Evolutionary conservation across 202 grass and related monocot genomes (phyloP).

Genomic region (Brachypodium distachyon): DNA sequence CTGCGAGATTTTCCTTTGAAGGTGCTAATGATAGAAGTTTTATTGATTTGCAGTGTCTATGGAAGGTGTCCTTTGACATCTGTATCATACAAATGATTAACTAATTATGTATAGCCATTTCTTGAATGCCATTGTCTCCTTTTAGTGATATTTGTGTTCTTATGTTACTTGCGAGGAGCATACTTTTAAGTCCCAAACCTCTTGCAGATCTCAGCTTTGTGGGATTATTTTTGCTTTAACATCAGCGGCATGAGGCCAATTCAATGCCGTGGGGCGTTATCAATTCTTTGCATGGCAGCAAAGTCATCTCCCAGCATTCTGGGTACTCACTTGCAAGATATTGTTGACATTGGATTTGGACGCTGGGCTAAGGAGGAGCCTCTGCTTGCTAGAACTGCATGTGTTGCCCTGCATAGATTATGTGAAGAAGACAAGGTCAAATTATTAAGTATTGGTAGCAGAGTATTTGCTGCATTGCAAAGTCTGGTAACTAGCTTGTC

Average conservation of each 20-base stretch:
- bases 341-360: slow-evolving; percentile 94
- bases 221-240: slow-evolving; percentile 93
- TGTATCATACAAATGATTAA: background rate
- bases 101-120: background rate
- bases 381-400: slow-evolving; percentile 88
- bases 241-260: slow-evolving; percentile 53
- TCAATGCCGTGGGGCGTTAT: slow-evolving; percentile 82
- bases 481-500: slow-evolving; percentile 58
- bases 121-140: background rate
- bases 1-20: background rate
- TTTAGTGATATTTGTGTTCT: background rate
- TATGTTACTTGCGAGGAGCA: background rate
- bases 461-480: slow-evolving; percentile 61
- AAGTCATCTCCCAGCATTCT: slow-evolving; percentile 74
- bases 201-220: slow-evolving; percentile 68
- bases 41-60: background rate
- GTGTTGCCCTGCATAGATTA: slow-evolving; percentile 74
- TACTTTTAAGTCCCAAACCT: background rate
- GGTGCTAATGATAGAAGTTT: background rate
- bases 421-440: slow-evolving; percentile 91
- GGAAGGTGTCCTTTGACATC: background rate
- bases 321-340: slow-evolving; percentile 79
- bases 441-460: slow-evolving; percentile 42
- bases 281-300: slow-evolving; percentile 94
- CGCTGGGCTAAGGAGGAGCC: slow-evolving; percentile 91